These are phyloP conservation scores for Globisporangium lucens DNA, from an alignment of 352 stramenopile species.

Conservation along the genomic window DNA sequence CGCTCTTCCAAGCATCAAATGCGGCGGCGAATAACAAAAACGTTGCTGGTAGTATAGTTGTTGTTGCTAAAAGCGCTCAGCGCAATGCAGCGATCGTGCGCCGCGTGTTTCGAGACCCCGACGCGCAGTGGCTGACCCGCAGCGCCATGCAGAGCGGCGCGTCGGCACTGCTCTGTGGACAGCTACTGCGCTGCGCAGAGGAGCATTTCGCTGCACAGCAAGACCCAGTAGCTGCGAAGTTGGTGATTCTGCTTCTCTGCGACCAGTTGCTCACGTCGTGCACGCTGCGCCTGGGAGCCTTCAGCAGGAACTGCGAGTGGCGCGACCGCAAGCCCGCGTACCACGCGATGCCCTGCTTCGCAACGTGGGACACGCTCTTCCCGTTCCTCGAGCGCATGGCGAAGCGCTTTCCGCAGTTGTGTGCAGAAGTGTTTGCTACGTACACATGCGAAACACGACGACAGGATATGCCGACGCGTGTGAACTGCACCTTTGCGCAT, in stretches of 20 bases:
- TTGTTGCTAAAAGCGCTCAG: not conserved
- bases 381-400: constrained; percentile 47
- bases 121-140: constrained; percentile 56
- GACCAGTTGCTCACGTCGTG: constrained; percentile 47
- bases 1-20: constrained; percentile 16
- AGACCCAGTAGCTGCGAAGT: constrained; percentile 3
- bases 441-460: not conserved
- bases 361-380: constrained; percentile 51
- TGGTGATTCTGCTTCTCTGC: constrained; percentile 36
- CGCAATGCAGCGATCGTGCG: constrained; percentile 16
- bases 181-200: constrained; percentile 34
- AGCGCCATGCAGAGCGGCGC: constrained; percentile 55
- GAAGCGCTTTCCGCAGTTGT: constrained; percentile 24
- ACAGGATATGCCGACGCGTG: constrained; percentile 1
- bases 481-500: constrained; percentile 63
- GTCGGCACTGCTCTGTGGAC: constrained; percentile 43
- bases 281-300: constrained; percentile 19
- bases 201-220: constrained; percentile 11
- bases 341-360: constrained; percentile 60
- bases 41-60: not conserved
- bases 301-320: constrained; percentile 45
- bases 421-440: constrained; percentile 24
- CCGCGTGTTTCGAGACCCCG: constrained; percentile 32
- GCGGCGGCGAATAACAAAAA: not conserved
- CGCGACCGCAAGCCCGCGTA: constrained; percentile 46